Percentiles rank a stretch among this genome's conserved stretches.
Evolutionary conservation across 2,329 filamentous ascomycete genomes (phyloP).

Genomic region (Pseudovirgaria hyperparasitica): DNA sequence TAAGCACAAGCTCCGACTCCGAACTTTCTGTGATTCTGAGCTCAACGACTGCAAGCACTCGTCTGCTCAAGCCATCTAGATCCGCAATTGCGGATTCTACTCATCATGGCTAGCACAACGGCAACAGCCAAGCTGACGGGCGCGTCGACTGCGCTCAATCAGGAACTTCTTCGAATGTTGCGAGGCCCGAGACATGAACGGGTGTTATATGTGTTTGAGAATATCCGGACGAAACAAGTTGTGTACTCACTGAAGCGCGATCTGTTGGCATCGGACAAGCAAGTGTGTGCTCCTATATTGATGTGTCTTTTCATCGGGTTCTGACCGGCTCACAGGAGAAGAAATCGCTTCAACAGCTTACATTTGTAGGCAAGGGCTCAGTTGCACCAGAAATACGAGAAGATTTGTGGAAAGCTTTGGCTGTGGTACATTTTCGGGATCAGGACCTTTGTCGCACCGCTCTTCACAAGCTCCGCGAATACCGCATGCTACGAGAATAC

Average conservation of each 20-base stretch:
- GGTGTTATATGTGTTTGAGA: constrained; percentile 49
- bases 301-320: constrained; percentile 2
- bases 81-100: constrained; percentile 12
- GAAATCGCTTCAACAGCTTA: constrained; percentile 45
- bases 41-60: constrained; percentile 9
- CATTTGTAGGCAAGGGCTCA: constrained; percentile 52
- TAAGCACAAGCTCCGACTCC: too few relatives aligned
- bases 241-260: constrained; percentile 47
- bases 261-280: constrained; percentile 28
- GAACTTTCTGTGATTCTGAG: constrained; percentile 9
- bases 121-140: constrained; percentile 6
- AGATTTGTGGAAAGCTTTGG: constrained; percentile 51
- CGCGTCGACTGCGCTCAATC: constrained; percentile 17
- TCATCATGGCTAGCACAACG: constrained; percentile 9
- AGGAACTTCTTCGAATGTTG: constrained; percentile 27
- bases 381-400: constrained; percentile 44
- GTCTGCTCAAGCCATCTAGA: constrained; percentile 14
- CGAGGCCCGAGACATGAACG: constrained; percentile 24
- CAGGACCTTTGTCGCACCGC: constrained; percentile 37
- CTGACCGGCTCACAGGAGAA: constrained; percentile 3
- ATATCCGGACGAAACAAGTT: constrained; percentile 50
- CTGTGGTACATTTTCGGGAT: constrained; percentile 42
- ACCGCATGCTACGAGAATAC: constrained; percentile 44
- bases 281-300: constrained; percentile 1
- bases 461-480: constrained; percentile 47